Evolutionary conservation across 768 basidiomycete genomes (phyloP).

Genomic region (Cantharellus cinnabarinus): DNA sequence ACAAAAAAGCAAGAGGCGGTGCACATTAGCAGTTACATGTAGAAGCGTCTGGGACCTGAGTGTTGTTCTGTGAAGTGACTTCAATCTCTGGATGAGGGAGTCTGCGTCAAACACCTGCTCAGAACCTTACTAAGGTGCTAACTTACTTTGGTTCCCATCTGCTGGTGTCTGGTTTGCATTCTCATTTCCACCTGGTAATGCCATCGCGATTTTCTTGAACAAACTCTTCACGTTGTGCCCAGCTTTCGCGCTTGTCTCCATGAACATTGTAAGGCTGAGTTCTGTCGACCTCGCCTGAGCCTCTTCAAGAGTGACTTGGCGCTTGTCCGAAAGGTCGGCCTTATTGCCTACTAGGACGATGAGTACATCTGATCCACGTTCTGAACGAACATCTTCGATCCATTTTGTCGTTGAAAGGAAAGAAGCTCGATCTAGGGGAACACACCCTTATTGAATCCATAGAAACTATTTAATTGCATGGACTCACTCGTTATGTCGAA

Average conservation of each 20-base stretch:
- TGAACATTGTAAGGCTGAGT: slow-evolving; percentile 77
- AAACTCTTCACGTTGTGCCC: slow-evolving; percentile 98
- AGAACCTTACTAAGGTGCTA: background rate
- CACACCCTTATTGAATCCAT: background rate
- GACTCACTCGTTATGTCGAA: slow-evolving; percentile 93
- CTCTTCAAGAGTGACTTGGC: slow-evolving; percentile 99
- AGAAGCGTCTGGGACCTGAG: slow-evolving; percentile 69
- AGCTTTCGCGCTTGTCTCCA: slow-evolving; percentile 98
- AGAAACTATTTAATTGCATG: background rate
- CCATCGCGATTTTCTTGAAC: slow-evolving; percentile 99
- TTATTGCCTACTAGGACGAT: slow-evolving; percentile 98
- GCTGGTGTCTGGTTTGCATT: slow-evolving; percentile 20
- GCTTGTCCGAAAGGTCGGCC: slow-evolving; percentile 94
- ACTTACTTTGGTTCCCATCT: slow-evolving; percentile 20
- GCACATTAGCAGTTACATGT: slow-evolving; percentile 47
- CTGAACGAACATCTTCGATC: slow-evolving; percentile 98
- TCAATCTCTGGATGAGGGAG: slow-evolving; percentile 51
- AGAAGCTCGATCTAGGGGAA: slow-evolving; percentile 65
- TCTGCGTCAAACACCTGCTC: background rate
- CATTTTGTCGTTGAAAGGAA: slow-evolving; percentile 97
- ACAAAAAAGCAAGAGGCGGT: too few species aligned
- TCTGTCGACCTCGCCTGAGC: slow-evolving; percentile 81
- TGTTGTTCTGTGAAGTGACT: slow-evolving; percentile 49
- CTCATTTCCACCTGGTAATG: slow-evolving; percentile 88
- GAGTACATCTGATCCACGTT: slow-evolving; percentile 93